phyloP scores from a whole-genome alignment of 2,329 filamentous ascomycete species.

The Clarireedia paspali region DNA sequence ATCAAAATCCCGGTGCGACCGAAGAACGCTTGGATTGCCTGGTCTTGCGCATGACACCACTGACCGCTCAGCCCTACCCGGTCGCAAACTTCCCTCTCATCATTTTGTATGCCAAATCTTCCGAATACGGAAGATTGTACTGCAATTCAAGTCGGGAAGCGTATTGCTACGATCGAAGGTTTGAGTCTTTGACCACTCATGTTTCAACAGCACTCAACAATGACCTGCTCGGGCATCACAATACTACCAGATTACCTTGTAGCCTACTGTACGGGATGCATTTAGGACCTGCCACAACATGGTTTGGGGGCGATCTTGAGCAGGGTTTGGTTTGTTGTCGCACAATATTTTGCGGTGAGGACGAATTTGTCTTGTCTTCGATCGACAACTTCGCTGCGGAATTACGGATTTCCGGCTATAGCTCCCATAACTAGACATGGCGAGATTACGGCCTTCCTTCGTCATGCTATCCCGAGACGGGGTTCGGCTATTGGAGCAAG shows the following conservation, averaged over 20 bases:
- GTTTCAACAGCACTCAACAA: not conserved
- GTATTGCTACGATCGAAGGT: not conserved
- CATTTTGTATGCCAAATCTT: slow-evolving; percentile 3
- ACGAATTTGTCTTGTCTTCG: not conserved
- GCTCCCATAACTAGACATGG: not conserved
- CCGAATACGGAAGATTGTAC: not conserved
- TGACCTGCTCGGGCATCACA: not conserved
- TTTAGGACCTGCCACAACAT: not conserved
- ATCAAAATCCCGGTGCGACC: slow-evolving; percentile 2
- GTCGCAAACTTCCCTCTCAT: slow-evolving; percentile 5
- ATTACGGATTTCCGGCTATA: slow-evolving; percentile 2
- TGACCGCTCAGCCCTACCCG: slow-evolving; percentile 22
- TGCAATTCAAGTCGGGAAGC: not conserved
- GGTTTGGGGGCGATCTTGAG: slow-evolving; percentile 2
- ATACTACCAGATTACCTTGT: not conserved
- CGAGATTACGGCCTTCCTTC: not conserved
- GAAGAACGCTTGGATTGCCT: slow-evolving; percentile 3
- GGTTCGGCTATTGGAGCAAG: not conserved
- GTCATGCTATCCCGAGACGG: not conserved
- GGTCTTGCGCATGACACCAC: slow-evolving; percentile 10
- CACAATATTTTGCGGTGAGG: slow-evolving; percentile 7
- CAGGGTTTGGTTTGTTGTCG: not conserved
- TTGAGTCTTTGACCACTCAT: not conserved
- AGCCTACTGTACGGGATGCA: not conserved
- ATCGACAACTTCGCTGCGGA: not conserved